Evolutionary conservation across 2,329 filamentous ascomycete species (phyloP).

Genomic region (Teratosphaeria pseudoeucalypti): DNA sequence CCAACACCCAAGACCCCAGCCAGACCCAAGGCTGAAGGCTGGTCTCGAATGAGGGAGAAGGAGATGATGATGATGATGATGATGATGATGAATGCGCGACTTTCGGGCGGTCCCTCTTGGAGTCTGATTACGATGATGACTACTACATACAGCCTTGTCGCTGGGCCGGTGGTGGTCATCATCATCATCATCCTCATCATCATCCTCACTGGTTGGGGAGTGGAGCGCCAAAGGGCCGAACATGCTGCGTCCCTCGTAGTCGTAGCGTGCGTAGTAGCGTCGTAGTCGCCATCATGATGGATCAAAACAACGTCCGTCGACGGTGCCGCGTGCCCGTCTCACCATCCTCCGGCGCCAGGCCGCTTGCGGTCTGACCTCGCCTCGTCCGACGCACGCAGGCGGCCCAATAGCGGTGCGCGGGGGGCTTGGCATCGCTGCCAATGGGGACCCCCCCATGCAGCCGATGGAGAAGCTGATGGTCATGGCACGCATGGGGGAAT

Average conservation of each 20-base stretch:
- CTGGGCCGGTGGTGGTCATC: neutral
- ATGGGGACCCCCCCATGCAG: neutral
- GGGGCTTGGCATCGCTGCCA: neutral
- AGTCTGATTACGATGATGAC: too few relatives aligned
- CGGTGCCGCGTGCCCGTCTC: constrained; percentile 2
- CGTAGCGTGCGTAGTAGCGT: too few relatives aligned
- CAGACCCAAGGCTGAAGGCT: too few relatives aligned
- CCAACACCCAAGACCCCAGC: too few relatives aligned
- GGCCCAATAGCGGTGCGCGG: neutral
- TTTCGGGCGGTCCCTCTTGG: neutral
- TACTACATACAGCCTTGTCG: neutral
- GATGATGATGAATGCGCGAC: constrained; percentile 2
- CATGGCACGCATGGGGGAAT: too few relatives aligned
- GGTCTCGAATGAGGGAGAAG: neutral
- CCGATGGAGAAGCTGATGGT: neutral
- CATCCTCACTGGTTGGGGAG: neutral
- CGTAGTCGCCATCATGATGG: too few relatives aligned
- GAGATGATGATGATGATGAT: neutral
- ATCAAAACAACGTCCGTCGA: neutral
- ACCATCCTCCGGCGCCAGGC: neutral
- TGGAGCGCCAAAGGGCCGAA: constrained; percentile 9
- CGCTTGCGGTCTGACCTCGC: neutral
- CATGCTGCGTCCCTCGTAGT: neutral
- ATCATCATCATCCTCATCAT: too few relatives aligned
- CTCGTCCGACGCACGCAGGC: neutral